A percentile compares a stretch with the other conserved stretches of the same genome.
Conservation (phyloP, 192 early-diverging fungal species). For the Coemansia umbellata region DNA sequence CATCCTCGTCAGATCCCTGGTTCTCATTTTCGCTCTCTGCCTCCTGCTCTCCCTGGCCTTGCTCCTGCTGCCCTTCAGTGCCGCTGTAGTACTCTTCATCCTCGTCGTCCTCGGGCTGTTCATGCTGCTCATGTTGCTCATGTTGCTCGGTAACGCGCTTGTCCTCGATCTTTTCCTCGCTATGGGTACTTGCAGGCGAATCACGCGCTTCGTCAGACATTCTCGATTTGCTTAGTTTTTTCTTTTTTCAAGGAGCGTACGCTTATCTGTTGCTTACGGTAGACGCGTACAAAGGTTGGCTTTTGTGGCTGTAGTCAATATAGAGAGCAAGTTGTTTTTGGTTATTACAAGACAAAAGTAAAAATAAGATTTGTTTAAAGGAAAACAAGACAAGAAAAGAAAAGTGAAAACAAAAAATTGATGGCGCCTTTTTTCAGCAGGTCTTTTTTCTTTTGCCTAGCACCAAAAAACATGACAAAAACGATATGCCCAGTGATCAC, state of each 20-base stretch:
- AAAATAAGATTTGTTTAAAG: background rate
- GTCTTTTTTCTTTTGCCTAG: too few relatives aligned
- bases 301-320: too few relatives aligned
- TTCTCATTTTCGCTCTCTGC: background rate
- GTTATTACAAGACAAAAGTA: background rate
- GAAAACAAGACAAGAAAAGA: conserved; percentile 3
- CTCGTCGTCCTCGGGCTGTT: background rate
- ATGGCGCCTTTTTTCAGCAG: background rate
- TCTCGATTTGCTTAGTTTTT: background rate
- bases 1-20: background rate
- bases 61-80: background rate
- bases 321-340: too few relatives aligned
- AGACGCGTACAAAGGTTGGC: too few relatives aligned
- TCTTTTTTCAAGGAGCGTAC: background rate
- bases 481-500: too few relatives aligned
- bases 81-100: conserved; percentile 5
- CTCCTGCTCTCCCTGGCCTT: too few relatives aligned
- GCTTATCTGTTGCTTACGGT: too few relatives aligned
- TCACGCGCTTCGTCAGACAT: conserved; percentile 10
- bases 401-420: background rate
- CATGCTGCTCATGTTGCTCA: background rate
- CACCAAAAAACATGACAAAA: too few relatives aligned
- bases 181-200: background rate
- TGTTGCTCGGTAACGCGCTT: background rate
- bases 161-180: background rate